A percentile compares a stretch with the other conserved stretches of the same genome.
Evolutionary conservation across 2,329 filamentous ascomycete species (phyloP).

Genomic region (Cladosporium halotolerans): DNA sequence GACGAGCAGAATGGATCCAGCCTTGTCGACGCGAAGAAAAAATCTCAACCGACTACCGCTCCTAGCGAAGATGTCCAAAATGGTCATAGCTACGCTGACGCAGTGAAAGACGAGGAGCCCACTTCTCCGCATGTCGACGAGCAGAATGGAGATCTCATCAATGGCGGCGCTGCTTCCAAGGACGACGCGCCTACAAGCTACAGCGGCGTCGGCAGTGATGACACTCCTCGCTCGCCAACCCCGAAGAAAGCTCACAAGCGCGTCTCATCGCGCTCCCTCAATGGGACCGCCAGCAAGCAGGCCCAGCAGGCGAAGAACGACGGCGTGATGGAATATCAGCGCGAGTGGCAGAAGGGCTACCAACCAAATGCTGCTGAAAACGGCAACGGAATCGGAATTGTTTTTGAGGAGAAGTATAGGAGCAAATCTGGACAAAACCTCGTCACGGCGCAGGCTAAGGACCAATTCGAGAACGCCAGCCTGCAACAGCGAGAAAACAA

Average conservation of each 20-base stretch:
- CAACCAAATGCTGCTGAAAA: background rate
- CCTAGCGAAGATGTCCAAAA: constrained; percentile 14
- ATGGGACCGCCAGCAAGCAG: constrained; percentile 16
- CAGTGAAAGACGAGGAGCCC: constrained; percentile 8
- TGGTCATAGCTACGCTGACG: constrained; percentile 8
- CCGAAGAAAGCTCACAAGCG: constrained; percentile 24
- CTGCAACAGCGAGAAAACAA: constrained; percentile 31
- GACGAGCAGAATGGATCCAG: constrained; percentile 17
- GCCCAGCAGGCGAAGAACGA: constrained; percentile 1
- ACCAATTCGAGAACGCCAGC: constrained; percentile 9
- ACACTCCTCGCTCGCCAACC: constrained; percentile 23
- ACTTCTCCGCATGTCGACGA: constrained; percentile 13
- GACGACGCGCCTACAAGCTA: constrained; percentile 15
- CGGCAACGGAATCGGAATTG: background rate
- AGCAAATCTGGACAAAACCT: constrained; percentile 41
- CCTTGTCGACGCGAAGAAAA: constrained; percentile 20
- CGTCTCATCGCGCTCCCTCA: constrained; percentile 20
- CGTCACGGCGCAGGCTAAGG: constrained; percentile 38
- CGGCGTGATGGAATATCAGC: constrained; percentile 2
- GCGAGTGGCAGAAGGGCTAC: background rate
- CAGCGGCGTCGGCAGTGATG: constrained; percentile 25
- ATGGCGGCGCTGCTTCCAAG: constrained; percentile 11
- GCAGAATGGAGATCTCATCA: constrained; percentile 12
- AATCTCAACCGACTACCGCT: constrained; percentile 14
- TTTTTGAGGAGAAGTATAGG: constrained; percentile 13